Percentiles rank a stretch among this genome's conserved stretches.
Evolutionary conservation across 345 rosid species (phyloP).

Genomic region (Gynandropsis gynandra): DNA sequence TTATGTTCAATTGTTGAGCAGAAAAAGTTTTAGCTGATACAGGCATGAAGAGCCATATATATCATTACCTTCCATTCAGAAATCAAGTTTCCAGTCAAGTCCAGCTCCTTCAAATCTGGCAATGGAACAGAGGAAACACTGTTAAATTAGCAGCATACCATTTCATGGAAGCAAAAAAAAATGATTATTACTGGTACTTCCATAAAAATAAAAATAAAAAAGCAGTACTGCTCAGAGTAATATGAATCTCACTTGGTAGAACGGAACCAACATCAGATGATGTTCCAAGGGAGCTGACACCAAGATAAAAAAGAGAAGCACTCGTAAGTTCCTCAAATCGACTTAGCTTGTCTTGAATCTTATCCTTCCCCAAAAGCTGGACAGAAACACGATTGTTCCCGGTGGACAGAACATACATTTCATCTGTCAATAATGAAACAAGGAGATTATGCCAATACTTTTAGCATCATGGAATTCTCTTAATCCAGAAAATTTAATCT

Average conservation of each 20-base stretch:
- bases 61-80: slow-evolving; percentile 75
- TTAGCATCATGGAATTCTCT: not conserved
- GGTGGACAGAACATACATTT: slow-evolving; percentile 89
- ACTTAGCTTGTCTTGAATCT: slow-evolving; percentile 69
- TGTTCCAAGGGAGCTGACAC: slow-evolving; percentile 61
- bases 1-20: not conserved
- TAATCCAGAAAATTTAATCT: slow-evolving; percentile 3
- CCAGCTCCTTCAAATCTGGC: slow-evolving; percentile 72
- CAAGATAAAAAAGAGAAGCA: slow-evolving; percentile 67
- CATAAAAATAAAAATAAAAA: not conserved
- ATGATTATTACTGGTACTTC: not conserved
- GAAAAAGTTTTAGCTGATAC: not conserved
- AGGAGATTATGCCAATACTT: not conserved
- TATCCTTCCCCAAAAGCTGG: slow-evolving; percentile 70
- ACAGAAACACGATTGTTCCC: slow-evolving; percentile 66
- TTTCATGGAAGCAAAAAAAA: not conserved
- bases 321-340: slow-evolving; percentile 62
- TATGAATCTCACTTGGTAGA: slow-evolving; percentile 48
- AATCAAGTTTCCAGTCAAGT: slow-evolving; percentile 88
- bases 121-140: slow-evolving; percentile 13
- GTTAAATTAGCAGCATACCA: not conserved
- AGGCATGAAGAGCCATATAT: slow-evolving; percentile 6
- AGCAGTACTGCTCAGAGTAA: not conserved
- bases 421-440: slow-evolving; percentile 43
- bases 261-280: slow-evolving; percentile 37